A percentile compares a stretch with the other conserved stretches of the same genome.
These are phyloP conservation scores for Sphagnurus paluster DNA, from an alignment of 1,284 basidiomycete genomes.

Conservation along the genomic window DNA sequence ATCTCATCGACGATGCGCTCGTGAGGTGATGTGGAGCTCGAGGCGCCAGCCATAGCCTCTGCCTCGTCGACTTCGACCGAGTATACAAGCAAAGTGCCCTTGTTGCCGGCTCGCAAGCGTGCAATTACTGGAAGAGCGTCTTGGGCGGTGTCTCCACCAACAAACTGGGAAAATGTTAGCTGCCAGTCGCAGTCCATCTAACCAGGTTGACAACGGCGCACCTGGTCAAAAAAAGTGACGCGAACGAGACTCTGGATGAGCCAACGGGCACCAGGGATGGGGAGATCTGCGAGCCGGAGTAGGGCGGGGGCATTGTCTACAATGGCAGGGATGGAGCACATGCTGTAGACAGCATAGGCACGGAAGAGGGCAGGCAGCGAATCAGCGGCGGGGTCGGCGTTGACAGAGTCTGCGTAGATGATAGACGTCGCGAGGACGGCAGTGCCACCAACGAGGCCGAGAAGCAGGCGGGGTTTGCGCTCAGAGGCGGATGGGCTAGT, in stretches of 20 bases:
- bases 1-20: slow-evolving; percentile 73
- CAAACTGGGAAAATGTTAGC: slow-evolving; percentile 68
- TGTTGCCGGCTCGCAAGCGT: slow-evolving; percentile 64
- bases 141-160: slow-evolving; percentile 82
- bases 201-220: slow-evolving; percentile 31
- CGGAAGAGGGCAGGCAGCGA: slow-evolving; percentile 47
- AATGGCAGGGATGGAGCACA: slow-evolving; percentile 76
- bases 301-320: slow-evolving; percentile 79
- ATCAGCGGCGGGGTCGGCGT: no score
- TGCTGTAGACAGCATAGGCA: slow-evolving; percentile 79
- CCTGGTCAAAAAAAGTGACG: slow-evolving; percentile 85
- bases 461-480: no score
- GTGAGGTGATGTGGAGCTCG: slow-evolving; percentile 35
- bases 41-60: slow-evolving; percentile 39
- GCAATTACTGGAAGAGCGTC: slow-evolving; percentile 68
- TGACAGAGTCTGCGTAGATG: no score
- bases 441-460: no score
- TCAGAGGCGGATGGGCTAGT: no score
- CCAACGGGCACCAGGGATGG: slow-evolving; percentile 66
- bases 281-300: slow-evolving; percentile 60
- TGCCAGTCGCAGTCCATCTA: no score
- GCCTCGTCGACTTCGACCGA: slow-evolving; percentile 81
- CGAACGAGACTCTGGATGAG: slow-evolving; percentile 75
- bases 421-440: no score
- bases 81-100: slow-evolving; percentile 81